A percentile compares a stretch with the other conserved stretches of the same genome.
Evolutionary conservation across 2,329 filamentous ascomycete species (phyloP).

Genomic region (Neurospora sp.): DNA sequence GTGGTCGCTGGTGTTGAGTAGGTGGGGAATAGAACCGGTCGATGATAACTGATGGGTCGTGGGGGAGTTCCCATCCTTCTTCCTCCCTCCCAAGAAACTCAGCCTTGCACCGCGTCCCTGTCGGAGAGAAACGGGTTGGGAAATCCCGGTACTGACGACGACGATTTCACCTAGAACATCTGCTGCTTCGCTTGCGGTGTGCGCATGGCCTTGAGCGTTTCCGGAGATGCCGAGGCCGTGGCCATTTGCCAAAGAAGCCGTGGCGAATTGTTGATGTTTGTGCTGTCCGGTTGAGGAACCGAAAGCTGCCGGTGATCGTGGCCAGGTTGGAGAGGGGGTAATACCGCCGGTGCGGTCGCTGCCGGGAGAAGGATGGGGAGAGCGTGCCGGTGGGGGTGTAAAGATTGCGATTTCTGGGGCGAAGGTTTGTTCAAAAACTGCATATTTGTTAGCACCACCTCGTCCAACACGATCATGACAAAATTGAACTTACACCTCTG

Average conservation of each 20-base stretch:
- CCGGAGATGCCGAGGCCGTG: background rate
- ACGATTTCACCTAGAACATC: constrained; percentile 13
- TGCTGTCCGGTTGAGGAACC: constrained; percentile 15
- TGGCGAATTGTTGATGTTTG: background rate
- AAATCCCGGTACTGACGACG: constrained; percentile 30
- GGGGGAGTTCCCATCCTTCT: constrained; percentile 26
- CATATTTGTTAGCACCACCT: constrained; percentile 10
- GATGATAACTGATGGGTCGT: background rate
- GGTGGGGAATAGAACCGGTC: constrained; percentile 4
- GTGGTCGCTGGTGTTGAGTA: constrained; percentile 16
- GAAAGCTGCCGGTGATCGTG: constrained; percentile 34
- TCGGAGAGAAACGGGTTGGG: constrained; percentile 41
- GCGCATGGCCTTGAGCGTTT: constrained; percentile 2
- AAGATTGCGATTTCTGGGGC: constrained; percentile 57
- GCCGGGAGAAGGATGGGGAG: constrained; percentile 19
- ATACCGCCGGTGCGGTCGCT: constrained; percentile 9
- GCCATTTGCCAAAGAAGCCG: constrained; percentile 7
- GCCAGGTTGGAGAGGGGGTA: constrained; percentile 34
- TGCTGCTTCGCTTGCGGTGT: constrained; percentile 10
- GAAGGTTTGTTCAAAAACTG: constrained; percentile 53
- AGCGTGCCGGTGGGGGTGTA: constrained; percentile 36
- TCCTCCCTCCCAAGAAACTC: constrained; percentile 46
- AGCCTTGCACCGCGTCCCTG: constrained; percentile 41
- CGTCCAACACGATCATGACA: background rate
- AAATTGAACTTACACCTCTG: constrained; percentile 46